Conservation (phyloP, 805 yeast species). For the Naumovozyma dairenensis region DNA sequence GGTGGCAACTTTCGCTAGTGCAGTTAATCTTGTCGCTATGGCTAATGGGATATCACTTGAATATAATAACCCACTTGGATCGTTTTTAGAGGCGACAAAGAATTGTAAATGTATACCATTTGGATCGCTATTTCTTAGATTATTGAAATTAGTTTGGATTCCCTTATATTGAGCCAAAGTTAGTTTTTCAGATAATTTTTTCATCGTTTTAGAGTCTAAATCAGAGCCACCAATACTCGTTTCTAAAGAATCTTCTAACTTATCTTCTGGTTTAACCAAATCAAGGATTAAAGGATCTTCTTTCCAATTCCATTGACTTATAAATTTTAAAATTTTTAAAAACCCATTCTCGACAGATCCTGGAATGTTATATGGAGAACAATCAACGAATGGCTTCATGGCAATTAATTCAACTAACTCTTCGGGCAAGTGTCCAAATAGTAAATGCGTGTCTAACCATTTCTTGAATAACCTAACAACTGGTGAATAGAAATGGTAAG, state of each 20-base stretch:
- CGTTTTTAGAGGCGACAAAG: slow-evolving; percentile 75
- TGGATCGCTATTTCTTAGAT: slow-evolving; percentile 70
- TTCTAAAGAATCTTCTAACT: slow-evolving; percentile 27
- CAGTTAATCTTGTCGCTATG: slow-evolving; percentile 79
- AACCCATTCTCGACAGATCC: slow-evolving; percentile 75
- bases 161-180: slow-evolving; percentile 51
- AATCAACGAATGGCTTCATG: slow-evolving; percentile 74
- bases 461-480: slow-evolving; percentile 76
- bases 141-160: slow-evolving; percentile 55
- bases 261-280: slow-evolving; percentile 42
- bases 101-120: slow-evolving; percentile 67
- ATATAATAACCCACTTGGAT: slow-evolving; percentile 83
- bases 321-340: slow-evolving; percentile 55
- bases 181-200: slow-evolving; percentile 49
- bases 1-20: slow-evolving; percentile 68
- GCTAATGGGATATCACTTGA: slow-evolving; percentile 57
- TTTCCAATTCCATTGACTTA: slow-evolving; percentile 90
- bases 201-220: slow-evolving; percentile 28
- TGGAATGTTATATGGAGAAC: slow-evolving; percentile 78
- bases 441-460: slow-evolving; percentile 81
- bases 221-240: slow-evolving; percentile 23
- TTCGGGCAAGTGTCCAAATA: slow-evolving; percentile 62
- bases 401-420: slow-evolving; percentile 78
- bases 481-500: slow-evolving; percentile 65
- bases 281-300: slow-evolving; percentile 79